phyloP scores from a whole-genome alignment of 495 filamentous ascomycete species.

The Chlorociboria aeruginascens region DNA sequence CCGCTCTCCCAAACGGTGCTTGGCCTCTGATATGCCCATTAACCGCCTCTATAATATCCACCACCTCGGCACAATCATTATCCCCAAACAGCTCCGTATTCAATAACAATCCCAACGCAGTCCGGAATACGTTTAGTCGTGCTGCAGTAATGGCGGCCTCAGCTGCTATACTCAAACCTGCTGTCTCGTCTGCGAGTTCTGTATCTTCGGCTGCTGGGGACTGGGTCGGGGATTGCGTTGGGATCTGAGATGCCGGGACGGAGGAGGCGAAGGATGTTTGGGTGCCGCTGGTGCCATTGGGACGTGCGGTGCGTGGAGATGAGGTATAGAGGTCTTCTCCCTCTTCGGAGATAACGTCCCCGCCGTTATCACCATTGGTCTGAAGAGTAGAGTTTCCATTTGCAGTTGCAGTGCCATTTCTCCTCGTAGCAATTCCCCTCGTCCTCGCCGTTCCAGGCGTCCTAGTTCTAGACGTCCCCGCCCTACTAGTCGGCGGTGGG shows the following conservation, averaged over 20 bases:
- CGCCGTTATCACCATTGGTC: conserved; percentile 9
- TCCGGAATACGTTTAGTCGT: conserved; percentile 64
- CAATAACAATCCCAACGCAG: conserved; percentile 67
- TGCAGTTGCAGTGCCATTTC: neutral
- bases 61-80: conserved; percentile 64
- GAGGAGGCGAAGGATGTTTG: conserved; percentile 59
- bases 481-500: conserved; percentile 16
- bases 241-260: conserved; percentile 49
- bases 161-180: conserved; percentile 10
- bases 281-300: conserved; percentile 32
- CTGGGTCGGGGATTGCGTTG: conserved; percentile 31
- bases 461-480: conserved; percentile 8
- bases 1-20: conserved; percentile 50
- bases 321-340: conserved; percentile 44
- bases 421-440: conserved; percentile 1
- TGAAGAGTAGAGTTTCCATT: conserved; percentile 4
- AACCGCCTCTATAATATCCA: conserved; percentile 63
- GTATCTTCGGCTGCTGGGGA: conserved; percentile 22
- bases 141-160: conserved; percentile 34
- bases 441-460: conserved; percentile 17
- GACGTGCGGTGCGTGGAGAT: conserved; percentile 31
- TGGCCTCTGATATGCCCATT: conserved; percentile 53
- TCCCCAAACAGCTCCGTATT: conserved; percentile 66
- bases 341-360: conserved; percentile 23
- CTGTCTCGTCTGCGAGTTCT: conserved; percentile 9